Evolutionary conservation across 129 eudicot species (phyloP), one percentile per base, ranked within the genome.

Genomic region (Flaveria ramosissima): DNA sequence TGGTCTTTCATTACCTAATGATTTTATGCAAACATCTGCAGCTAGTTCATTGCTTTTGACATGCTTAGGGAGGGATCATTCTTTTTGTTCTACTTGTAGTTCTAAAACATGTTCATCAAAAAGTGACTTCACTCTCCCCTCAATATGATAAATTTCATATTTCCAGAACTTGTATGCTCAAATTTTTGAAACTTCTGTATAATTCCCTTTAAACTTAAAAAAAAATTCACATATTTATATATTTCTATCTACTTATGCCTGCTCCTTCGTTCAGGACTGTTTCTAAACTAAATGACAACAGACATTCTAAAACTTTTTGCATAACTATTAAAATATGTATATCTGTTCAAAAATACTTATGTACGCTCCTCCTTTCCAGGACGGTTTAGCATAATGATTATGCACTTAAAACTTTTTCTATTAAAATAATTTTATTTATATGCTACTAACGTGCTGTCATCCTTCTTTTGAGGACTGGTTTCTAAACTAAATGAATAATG

Each of bases 391-490:
- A 6, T 62, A 63, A 14, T 27, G 45, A 14, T 27, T 14, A 63
- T 61, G 10, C 42, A 26, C 13, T 61, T 61, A 41, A 13, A 61
- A 26, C 19, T 63, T 63, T 63, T 63, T 30, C 10, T 30, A 27
- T 63, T 1, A 14, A 6, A 13, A 14, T 63, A 14, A 1, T 6
- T 15, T 14, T 52, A 12, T 52, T 9, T 52, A 19, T 39, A 14
- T 63, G 69, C 32, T 72, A 17, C 76, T 72, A 9, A 72, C 53
- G 50, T 72, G 32, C 13, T 1, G 13, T 72, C 32, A 41, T 48
- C 23, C 50, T 66, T 24, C 23, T n/a, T 48, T 46, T 72, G 64
- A 32, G 50, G 17, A 32, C 13, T 52, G 65, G 0, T 72, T 32
- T 72, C 23, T 53, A 30, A 53, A 53, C 36, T 53, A 63, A 63